Conservation (phyloP, 1,284 basidiomycete genomes). For the Rhodotorula glutinis region DNA sequence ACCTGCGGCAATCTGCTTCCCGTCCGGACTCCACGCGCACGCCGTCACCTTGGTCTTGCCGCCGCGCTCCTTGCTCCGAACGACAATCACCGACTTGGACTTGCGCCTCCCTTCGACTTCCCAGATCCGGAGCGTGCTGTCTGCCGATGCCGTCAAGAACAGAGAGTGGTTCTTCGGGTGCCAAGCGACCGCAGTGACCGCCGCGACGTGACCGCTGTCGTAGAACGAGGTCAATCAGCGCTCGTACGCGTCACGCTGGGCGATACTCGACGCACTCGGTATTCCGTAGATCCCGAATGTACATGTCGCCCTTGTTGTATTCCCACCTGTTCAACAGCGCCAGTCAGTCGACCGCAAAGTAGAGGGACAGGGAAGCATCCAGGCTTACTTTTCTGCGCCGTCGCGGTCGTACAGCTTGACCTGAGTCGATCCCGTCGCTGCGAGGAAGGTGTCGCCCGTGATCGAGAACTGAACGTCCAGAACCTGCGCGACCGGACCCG, state of each 20-base stretch:
- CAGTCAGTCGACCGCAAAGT: neutral
- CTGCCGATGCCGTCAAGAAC: slow-evolving; percentile 90
- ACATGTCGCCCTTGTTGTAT: slow-evolving; percentile 92
- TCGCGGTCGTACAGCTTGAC: slow-evolving; percentile 85
- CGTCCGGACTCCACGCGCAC: slow-evolving; percentile 72
- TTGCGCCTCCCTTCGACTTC: slow-evolving; percentile 80
- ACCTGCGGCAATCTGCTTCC: slow-evolving; percentile 64
- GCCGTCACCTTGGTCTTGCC: slow-evolving; percentile 85
- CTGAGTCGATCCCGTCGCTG: slow-evolving; percentile 81
- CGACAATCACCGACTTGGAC: slow-evolving; percentile 89
- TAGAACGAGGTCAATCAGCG: neutral
- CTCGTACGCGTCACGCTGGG: neutral
- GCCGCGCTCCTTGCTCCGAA: slow-evolving; percentile 94
- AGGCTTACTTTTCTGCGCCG: slow-evolving; percentile 78
- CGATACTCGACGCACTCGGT: slow-evolving; percentile 60
- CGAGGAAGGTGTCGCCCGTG: slow-evolving; percentile 78
- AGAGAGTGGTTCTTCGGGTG: slow-evolving; percentile 76
- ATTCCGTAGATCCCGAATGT: slow-evolving; percentile 97
- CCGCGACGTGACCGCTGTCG: slow-evolving; percentile 84
- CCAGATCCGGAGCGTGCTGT: slow-evolving; percentile 94
- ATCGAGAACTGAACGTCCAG: slow-evolving; percentile 83
- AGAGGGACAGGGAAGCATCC: neutral
- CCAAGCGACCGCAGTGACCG: slow-evolving; percentile 84
- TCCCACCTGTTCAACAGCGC: slow-evolving; percentile 60
- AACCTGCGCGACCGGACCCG: slow-evolving; percentile 55